phyloP scores from a whole-genome alignment of 352 stramenopile genomes.

The Phytophthora sp. region DNA sequence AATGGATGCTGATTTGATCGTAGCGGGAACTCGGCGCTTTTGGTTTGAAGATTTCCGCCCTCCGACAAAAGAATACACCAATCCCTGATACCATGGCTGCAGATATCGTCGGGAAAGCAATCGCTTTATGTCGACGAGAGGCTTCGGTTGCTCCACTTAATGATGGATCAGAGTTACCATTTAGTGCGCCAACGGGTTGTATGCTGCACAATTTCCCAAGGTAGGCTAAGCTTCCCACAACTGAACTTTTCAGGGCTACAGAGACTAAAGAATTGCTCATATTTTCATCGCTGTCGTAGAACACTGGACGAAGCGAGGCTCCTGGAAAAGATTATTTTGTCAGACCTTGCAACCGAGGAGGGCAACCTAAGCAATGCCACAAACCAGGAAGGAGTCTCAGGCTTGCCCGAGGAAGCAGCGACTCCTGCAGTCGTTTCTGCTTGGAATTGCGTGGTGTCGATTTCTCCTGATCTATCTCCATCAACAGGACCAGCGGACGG shows the following conservation, averaged over 20 bases:
- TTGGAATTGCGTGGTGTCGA: slow-evolving; percentile 35
- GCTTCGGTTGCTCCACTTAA: background rate
- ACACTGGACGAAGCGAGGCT: slow-evolving; percentile 60
- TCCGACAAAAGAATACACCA: slow-evolving; percentile 54
- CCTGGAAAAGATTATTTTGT: slow-evolving; percentile 45
- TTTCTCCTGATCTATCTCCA: slow-evolving; percentile 11
- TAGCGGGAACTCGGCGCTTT: slow-evolving; percentile 63
- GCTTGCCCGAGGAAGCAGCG: slow-evolving; percentile 14
- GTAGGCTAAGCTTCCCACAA: slow-evolving; percentile 13
- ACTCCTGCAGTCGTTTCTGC: slow-evolving; percentile 14
- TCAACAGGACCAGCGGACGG: background rate
- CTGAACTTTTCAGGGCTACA: background rate
- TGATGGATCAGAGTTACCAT: background rate
- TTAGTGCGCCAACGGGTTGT: slow-evolving; percentile 25
- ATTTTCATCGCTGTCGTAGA: slow-evolving; percentile 12
- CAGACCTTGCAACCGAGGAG: slow-evolving; percentile 9
- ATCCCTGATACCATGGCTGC: slow-evolving; percentile 50
- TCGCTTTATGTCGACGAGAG: slow-evolving; percentile 33
- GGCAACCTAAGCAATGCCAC: background rate
- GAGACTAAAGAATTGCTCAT: background rate
- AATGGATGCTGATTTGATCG: background rate
- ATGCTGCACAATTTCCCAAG: slow-evolving; percentile 69
- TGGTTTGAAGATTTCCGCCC: slow-evolving; percentile 41
- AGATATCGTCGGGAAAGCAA: slow-evolving; percentile 53
- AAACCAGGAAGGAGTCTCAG: slow-evolving; percentile 18